Conservation (phyloP, 345 rosid species). For the Durio zibethinus region DNA sequence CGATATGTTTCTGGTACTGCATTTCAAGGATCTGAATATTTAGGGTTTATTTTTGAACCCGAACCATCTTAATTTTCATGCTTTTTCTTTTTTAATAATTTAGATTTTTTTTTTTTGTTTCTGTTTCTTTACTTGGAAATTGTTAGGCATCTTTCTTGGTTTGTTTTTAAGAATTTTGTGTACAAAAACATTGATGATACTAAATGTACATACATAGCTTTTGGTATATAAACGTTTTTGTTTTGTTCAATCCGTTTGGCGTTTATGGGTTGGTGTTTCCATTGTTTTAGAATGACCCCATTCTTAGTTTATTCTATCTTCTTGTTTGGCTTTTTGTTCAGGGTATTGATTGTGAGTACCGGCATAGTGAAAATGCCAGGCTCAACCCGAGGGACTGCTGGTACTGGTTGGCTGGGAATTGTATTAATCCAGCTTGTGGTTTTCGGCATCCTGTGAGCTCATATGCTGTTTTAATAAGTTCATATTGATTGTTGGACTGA, state of each 20-base stretch:
- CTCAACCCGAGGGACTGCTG: conserved; percentile 66
- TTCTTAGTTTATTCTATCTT: not conserved
- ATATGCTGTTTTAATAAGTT: not conserved
- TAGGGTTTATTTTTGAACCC: not conserved
- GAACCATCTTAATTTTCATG: too few relatives aligned
- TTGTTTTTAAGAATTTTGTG: not conserved
- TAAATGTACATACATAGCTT: too few relatives aligned
- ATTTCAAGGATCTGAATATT: conserved; percentile 9
- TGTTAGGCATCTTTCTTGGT: too few relatives aligned
- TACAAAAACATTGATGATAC: not conserved
- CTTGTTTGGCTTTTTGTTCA: conserved; percentile 6
- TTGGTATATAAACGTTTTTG: too few relatives aligned
- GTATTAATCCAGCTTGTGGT: conserved; percentile 51
- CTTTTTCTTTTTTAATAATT: not conserved
- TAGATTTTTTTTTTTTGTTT: not conserved
- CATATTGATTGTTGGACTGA: not conserved
- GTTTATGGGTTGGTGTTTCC: not conserved
- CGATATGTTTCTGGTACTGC: not conserved
- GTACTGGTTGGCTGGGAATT: conserved; percentile 64
- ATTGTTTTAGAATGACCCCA: not conserved
- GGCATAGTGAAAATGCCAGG: conserved; percentile 62
- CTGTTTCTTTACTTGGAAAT: not conserved
- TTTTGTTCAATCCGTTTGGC: too few relatives aligned
- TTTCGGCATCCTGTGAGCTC: conserved; percentile 64
- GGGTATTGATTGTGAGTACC: conserved; percentile 65